Conservation (phyloP, 2,329 filamentous ascomycete genomes). For the Fusarium virguliforme region DNA sequence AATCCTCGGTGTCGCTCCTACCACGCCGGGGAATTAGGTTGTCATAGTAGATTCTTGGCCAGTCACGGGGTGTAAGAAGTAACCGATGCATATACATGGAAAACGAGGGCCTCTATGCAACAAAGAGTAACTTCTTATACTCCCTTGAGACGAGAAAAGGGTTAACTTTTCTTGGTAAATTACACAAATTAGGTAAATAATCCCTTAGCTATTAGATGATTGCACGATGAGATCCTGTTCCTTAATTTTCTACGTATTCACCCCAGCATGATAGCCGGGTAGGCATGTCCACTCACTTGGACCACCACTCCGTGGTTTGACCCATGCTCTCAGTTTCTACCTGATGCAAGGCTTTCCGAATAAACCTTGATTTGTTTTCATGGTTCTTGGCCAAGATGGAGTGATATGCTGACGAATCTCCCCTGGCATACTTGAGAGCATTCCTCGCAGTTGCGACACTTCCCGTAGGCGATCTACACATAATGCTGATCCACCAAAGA, state of each 20-base stretch:
- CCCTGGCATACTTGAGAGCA: neutral
- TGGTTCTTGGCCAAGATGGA: neutral
- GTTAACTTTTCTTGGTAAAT: too few species aligned
- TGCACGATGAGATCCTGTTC: neutral
- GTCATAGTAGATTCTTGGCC: too few species aligned
- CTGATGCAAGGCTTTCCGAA: neutral
- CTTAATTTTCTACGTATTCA: neutral
- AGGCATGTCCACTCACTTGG: neutral
- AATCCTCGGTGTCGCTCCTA: too few species aligned
- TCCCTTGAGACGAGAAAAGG: too few species aligned
- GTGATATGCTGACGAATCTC: conserved; percentile 1
- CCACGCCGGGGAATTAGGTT: too few species aligned
- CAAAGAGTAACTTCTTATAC: too few species aligned
- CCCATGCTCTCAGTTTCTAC: neutral
- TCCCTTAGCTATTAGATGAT: neutral
- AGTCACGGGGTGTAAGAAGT: too few species aligned
- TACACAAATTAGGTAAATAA: too few species aligned
- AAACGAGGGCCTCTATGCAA: too few species aligned
- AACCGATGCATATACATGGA: too few species aligned
- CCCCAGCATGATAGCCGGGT: too few species aligned
- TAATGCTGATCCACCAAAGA: neutral
- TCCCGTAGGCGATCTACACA: neutral
- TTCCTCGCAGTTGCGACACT: neutral
- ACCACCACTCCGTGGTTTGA: neutral
- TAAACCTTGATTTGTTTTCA: neutral